phyloP scores from a whole-genome alignment of 345 rosid species.

The Odontarrhena argentea region DNA sequence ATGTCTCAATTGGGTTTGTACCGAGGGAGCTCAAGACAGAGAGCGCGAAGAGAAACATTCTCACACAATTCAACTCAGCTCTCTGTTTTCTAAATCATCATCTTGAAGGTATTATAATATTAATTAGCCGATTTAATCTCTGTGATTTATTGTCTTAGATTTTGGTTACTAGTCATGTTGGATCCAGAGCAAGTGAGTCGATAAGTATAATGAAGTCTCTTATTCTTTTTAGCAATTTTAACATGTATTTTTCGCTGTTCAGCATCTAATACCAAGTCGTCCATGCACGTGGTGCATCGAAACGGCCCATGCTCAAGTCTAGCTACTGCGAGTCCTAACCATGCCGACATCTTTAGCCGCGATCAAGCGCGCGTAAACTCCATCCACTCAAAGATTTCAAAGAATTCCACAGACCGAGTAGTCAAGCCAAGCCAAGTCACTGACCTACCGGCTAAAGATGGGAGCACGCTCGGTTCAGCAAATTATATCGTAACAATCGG shows the following conservation, averaged over 20 bases:
- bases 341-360: constrained; percentile 44
- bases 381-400: constrained; percentile 48
- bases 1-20: neutral
- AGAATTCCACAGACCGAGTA: neutral
- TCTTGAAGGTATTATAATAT: constrained; percentile 49
- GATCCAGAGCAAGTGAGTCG: too few species aligned
- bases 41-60: neutral
- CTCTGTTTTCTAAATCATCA: constrained; percentile 44
- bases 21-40: constrained; percentile 35
- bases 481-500: constrained; percentile 52
- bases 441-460: constrained; percentile 52
- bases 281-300: too few species aligned
- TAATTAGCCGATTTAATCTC: constrained; percentile 43
- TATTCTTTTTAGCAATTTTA: neutral
- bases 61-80: constrained; percentile 46
- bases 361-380: constrained; percentile 60
- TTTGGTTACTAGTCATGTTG: too few species aligned
- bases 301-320: constrained; percentile 55
- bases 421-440: constrained; percentile 8
- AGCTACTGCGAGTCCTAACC: constrained; percentile 30
- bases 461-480: constrained; percentile 43
- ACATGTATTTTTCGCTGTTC: neutral
- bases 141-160: neutral
- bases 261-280: too few species aligned
- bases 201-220: neutral